Conservation (phyloP, 2,329 filamentous ascomycete species). For the Clonostachys chloroleuca region DNA sequence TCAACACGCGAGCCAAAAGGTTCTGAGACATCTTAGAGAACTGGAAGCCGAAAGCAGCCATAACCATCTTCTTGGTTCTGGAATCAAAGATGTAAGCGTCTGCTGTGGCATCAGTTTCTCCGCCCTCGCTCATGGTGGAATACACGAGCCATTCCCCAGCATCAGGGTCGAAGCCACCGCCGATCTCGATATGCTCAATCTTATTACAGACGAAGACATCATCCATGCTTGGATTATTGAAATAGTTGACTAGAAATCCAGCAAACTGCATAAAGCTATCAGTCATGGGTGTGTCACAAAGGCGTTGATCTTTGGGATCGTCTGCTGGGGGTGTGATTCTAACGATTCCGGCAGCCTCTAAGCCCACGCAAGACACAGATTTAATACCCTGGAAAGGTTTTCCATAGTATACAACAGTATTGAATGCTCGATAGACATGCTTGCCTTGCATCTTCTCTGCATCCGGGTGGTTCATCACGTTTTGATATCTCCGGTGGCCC, state of each 20-base stretch:
- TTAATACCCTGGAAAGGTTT: too few species aligned
- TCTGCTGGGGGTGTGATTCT: background rate
- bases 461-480: too few species aligned
- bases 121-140: background rate
- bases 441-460: too few species aligned
- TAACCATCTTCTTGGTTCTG: conserved; percentile 7
- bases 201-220: too few species aligned
- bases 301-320: background rate
- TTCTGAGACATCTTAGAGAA: too few species aligned
- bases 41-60: conserved; percentile 26
- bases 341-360: too few species aligned
- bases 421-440: too few species aligned
- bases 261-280: conserved; percentile 1
- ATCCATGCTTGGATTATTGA: background rate
- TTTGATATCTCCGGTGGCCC: too few species aligned
- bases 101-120: background rate
- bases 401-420: too few species aligned
- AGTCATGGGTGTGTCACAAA: background rate
- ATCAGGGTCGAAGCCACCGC: background rate
- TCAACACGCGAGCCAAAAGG: too few species aligned
- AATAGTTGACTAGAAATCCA: conserved; percentile 1
- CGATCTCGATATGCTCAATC: too few species aligned
- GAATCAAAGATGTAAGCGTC: conserved; percentile 1
- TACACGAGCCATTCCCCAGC: background rate
- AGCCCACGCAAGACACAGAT: too few species aligned